phyloP scores from a whole-genome alignment of 495 filamentous ascomycete species.

The Chaetomidium leptoderma region DNA sequence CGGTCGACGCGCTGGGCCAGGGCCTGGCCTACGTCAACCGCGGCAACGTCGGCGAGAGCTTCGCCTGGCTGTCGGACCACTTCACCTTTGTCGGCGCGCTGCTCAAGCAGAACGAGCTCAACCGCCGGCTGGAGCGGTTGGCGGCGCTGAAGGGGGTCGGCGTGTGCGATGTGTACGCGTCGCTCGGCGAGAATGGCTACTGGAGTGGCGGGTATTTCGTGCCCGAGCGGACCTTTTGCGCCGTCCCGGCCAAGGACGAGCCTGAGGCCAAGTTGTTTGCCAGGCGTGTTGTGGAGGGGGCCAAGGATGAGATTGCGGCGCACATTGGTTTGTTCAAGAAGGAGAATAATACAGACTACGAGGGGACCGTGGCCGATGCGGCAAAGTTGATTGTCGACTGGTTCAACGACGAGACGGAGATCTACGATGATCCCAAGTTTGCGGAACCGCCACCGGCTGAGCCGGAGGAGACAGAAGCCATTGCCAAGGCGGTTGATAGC shows the following conservation, averaged over 20 bases:
- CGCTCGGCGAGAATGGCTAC: conserved; percentile 47
- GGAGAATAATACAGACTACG: conserved; percentile 72
- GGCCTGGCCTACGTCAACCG: conserved; percentile 48
- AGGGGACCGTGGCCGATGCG: conserved; percentile 61
- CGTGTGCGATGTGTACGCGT: conserved; percentile 32
- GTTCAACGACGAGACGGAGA: conserved; percentile 44
- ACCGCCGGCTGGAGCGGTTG: conserved; percentile 38
- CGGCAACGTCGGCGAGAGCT: conserved; percentile 44
- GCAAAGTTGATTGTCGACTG: conserved; percentile 55
- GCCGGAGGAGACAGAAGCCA: conserved; percentile 33
- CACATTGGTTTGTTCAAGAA: conserved; percentile 81
- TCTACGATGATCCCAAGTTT: conserved; percentile 43
- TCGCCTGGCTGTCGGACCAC: conserved; percentile 46
- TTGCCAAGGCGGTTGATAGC: conserved; percentile 38
- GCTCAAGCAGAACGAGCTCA: conserved; percentile 42
- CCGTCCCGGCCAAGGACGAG: conserved; percentile 38
- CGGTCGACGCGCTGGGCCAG: conserved; percentile 45
- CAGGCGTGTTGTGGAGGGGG: conserved; percentile 65
- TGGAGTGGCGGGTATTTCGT: conserved; percentile 54
- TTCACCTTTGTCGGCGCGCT: conserved; percentile 47
- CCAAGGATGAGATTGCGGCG: conserved; percentile 73
- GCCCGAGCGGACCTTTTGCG: conserved; percentile 50
- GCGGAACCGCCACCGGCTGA: conserved; percentile 29
- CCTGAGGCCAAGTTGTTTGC: conserved; percentile 44
- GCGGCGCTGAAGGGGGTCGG: conserved; percentile 40